These are phyloP conservation scores for Wallemia ichthyophaga DNA, from an alignment of 1,284 basidiomycete genomes.

Conservation along the genomic window DNA sequence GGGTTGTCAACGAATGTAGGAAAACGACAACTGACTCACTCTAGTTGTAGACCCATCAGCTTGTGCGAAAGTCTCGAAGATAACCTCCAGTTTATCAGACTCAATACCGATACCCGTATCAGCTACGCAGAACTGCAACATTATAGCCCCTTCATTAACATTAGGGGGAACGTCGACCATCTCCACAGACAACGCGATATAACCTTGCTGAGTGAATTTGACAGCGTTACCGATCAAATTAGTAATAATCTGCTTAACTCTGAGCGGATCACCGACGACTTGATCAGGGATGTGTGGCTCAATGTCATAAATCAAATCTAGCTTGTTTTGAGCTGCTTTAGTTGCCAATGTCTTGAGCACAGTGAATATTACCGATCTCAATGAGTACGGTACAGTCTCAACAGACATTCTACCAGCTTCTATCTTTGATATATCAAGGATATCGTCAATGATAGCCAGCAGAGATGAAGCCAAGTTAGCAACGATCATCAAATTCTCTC, in stretches of 20 bases:
- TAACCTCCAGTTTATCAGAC: constrained; percentile 90
- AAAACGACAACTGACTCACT: constrained; percentile 19
- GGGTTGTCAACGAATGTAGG: constrained; percentile 1
- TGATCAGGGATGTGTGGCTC: constrained; percentile 89
- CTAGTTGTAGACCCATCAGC: constrained; percentile 81
- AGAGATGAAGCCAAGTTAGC: constrained; percentile 79
- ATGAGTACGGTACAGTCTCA: constrained; percentile 93
- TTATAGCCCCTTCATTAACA: constrained; percentile 29
- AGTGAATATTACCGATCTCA: constrained; percentile 83
- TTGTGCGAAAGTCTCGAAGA: constrained; percentile 98
- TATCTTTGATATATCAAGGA: constrained; percentile 92
- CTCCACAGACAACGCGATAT: constrained; percentile 49
- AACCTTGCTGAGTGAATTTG: constrained; percentile 81
- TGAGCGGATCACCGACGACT: constrained; percentile 81
- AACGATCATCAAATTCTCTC: constrained; percentile 84
- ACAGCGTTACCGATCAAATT: constrained; percentile 83
- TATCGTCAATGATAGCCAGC: constrained; percentile 90
- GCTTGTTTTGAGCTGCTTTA: constrained; percentile 85
- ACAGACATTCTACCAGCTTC: constrained; percentile 99
- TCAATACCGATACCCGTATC: constrained; percentile 98
- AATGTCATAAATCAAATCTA: constrained; percentile 89
- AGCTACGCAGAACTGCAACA: constrained; percentile 84
- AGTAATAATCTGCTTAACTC: constrained; percentile 73
- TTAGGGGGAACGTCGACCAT: constrained; percentile 23
- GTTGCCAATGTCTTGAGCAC: constrained; percentile 96